Percentiles rank a stretch among this genome's conserved stretches.
phyloP scores from a whole-genome alignment of 2,329 filamentous ascomycete genomes.

The Gaeumannomyces sp. region DNA sequence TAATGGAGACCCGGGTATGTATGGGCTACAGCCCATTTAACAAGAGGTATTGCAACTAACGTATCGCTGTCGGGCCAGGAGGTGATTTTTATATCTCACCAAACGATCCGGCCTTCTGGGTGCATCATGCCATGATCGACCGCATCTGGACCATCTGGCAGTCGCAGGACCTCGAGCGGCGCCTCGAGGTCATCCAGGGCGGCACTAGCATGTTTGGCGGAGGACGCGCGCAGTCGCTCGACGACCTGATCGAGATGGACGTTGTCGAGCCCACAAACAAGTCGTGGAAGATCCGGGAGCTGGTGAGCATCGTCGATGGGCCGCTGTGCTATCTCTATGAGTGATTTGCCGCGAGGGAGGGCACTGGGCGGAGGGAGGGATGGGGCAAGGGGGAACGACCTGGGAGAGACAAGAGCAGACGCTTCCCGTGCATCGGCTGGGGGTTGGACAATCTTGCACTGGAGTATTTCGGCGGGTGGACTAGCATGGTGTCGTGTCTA shows the following conservation, averaged over 20 bases:
- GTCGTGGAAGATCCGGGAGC: conserved; percentile 20
- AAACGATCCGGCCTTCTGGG: conserved; percentile 25
- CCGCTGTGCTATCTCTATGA: conserved; percentile 25
- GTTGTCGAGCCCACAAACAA: conserved; percentile 12
- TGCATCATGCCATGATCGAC: conserved; percentile 24
- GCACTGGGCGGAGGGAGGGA: neutral
- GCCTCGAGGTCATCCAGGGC: conserved; percentile 22
- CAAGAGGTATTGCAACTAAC: too few relatives aligned
- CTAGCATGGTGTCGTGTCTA: too few relatives aligned
- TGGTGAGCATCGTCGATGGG: conserved; percentile 22
- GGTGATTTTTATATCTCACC: conserved; percentile 33
- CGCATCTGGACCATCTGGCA: conserved; percentile 26
- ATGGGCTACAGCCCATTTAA: too few relatives aligned
- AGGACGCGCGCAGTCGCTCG: conserved; percentile 18
- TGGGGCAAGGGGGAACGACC: too few relatives aligned
- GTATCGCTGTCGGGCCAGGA: conserved; percentile 11
- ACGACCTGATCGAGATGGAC: conserved; percentile 22
- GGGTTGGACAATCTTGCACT: too few relatives aligned
- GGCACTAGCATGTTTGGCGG: conserved; percentile 24
- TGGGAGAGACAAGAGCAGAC: too few relatives aligned
- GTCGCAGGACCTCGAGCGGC: conserved; percentile 21
- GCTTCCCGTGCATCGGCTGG: too few relatives aligned
- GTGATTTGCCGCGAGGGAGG: conserved; percentile 6
- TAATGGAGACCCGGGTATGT: conserved; percentile 30
- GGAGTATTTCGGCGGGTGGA: too few relatives aligned